A percentile compares a stretch with the other conserved stretches of the same genome.
Conservation (phyloP, 2,329 filamentous ascomycete genomes). For the Penicillium sclerotigenum region DNA sequence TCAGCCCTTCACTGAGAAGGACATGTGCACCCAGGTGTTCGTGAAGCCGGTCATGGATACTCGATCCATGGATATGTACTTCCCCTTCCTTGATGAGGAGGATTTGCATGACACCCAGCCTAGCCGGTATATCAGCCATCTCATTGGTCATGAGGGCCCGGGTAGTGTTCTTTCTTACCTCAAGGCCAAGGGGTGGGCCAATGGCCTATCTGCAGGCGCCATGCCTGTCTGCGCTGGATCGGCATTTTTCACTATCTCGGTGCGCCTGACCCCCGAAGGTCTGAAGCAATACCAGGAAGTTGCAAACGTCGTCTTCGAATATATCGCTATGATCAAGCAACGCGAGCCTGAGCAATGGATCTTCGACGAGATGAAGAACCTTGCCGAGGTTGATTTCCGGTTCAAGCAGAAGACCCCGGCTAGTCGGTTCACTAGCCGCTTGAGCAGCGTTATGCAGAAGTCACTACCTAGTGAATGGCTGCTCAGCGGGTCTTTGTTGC, state of each 20-base stretch:
- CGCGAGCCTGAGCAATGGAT: conserved; percentile 85
- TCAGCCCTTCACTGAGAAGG: conserved; percentile 56
- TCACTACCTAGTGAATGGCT: conserved; percentile 82
- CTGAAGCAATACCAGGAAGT: conserved; percentile 79
- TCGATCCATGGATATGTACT: conserved; percentile 72
- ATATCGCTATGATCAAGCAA: conserved; percentile 81
- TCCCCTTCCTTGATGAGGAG: conserved; percentile 84
- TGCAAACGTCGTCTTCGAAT: conserved; percentile 82
- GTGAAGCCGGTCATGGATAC: conserved; percentile 90
- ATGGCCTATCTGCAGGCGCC: conserved; percentile 73
- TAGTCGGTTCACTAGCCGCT: conserved; percentile 80
- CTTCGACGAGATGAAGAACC: conserved; percentile 82
- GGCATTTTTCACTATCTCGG: conserved; percentile 73
- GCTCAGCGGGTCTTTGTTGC: conserved; percentile 74
- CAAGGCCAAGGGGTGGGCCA: conserved; percentile 87
- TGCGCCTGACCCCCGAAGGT: conserved; percentile 81
- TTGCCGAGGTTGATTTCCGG: conserved; percentile 90
- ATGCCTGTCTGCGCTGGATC: conserved; percentile 75
- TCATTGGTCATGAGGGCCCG: conserved; percentile 89
- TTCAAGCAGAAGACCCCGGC: conserved; percentile 92
- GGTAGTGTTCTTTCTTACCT: conserved; percentile 88
- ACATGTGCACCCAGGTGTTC: conserved; percentile 70
- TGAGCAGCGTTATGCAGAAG: conserved; percentile 87
- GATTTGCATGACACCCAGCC: conserved; percentile 75
- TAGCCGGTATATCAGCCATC: conserved; percentile 78